phyloP scores from a whole-genome alignment of 306 rosid genomes.

The Delonix regia region DNA sequence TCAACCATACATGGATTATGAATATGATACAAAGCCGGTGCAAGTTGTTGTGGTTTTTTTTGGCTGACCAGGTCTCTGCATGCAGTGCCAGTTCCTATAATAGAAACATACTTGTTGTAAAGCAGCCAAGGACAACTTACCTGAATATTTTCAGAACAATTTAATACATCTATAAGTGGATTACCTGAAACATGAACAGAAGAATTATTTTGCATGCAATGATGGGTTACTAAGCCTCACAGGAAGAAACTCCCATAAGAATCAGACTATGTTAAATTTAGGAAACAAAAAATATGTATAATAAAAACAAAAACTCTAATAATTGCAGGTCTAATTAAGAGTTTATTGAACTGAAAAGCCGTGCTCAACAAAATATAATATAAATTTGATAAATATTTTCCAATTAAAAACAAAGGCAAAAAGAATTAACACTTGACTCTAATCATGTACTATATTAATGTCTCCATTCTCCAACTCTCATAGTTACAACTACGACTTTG shows the following conservation, averaged over 20 bases:
- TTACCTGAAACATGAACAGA: not conserved
- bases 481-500: not conserved
- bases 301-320: not conserved
- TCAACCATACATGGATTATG: conserved; percentile 40
- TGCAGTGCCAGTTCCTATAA: conserved; percentile 39
- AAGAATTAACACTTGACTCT: not conserved
- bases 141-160: conserved; percentile 6
- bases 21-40: conserved; percentile 29
- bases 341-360: not conserved
- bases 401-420: not conserved
- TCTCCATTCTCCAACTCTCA: not conserved
- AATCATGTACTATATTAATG: not conserved
- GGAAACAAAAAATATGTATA: not conserved
- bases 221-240: not conserved
- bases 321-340: not conserved
- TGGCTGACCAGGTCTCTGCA: conserved; percentile 33
- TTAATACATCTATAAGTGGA: conserved; percentile 4
- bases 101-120: conserved; percentile 37
- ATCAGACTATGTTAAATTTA: conserved; percentile 10
- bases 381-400: not conserved
- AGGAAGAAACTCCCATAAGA: not conserved
- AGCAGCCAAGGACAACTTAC: conserved; percentile 6
- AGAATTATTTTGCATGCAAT: conserved; percentile 1
- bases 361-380: not conserved
- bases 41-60: conserved; percentile 28